A percentile compares a stretch with the other conserved stretches of the same genome.
Conservation (phyloP, 192 early-diverging fungal genomes). For the Spinellus fusiger region DNA sequence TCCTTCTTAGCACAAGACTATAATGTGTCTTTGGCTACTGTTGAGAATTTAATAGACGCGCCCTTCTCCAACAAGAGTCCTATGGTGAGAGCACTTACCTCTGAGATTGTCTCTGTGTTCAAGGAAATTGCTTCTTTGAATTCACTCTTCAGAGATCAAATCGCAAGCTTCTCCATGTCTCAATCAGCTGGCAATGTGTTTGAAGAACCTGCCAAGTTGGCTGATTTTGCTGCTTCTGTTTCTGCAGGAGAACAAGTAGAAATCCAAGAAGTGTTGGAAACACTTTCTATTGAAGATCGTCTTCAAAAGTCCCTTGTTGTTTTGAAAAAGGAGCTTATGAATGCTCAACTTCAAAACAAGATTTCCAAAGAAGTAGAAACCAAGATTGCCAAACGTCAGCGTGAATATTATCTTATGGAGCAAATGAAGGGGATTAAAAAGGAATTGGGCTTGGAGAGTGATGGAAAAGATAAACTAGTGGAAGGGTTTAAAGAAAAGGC, state of each 20-base stretch:
- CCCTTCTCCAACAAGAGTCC: constrained; percentile 82
- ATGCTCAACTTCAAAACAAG: constrained; percentile 95
- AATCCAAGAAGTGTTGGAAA: constrained; percentile 89
- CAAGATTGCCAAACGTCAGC: constrained; percentile 94
- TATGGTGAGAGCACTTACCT: constrained; percentile 85
- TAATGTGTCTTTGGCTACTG: constrained; percentile 78
- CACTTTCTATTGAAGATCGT: constrained; percentile 81
- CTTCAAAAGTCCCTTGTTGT: constrained; percentile 89
- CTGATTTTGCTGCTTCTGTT: constrained; percentile 97
- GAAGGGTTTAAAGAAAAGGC: constrained; percentile 90
- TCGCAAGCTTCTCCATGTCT: constrained; percentile 92
- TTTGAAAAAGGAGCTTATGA: constrained; percentile 96
- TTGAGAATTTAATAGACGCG: constrained; percentile 82
- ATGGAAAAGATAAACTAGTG: constrained; percentile 97
- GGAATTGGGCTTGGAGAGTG: constrained; percentile 94
- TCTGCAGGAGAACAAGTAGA: constrained; percentile 88
- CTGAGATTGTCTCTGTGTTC: constrained; percentile 93
- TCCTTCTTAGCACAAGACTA: constrained; percentile 53
- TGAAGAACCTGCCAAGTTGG: constrained; percentile 89
- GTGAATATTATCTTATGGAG: constrained; percentile 99
- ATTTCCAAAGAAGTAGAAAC: constrained; percentile 97
- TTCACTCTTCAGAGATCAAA: constrained; percentile 96
- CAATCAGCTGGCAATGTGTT: constrained; percentile 95
- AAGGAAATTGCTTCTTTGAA: constrained; percentile 95
- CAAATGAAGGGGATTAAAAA: constrained; percentile 99